Conservation (phyloP, 768 basidiomycete genomes). For the Lentinus tigrinus region DNA sequence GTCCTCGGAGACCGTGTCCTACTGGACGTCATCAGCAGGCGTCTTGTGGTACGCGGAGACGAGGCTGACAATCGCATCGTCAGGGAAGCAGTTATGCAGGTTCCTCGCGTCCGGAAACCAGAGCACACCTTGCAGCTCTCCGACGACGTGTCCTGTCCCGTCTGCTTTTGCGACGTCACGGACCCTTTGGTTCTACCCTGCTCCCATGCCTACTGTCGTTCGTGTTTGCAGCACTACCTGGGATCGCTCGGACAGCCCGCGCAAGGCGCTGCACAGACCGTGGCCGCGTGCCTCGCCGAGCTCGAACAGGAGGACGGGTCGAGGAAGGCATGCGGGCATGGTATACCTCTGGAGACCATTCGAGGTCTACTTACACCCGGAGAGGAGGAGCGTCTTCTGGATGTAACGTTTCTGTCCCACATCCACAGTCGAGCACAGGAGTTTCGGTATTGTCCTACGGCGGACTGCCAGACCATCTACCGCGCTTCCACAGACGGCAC, state of each 20-base stretch:
- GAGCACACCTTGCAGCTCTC: not conserved
- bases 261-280: slow-evolving; percentile 17
- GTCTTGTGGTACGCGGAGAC: slow-evolving; percentile 42
- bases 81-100: not conserved
- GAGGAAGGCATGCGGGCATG: slow-evolving; percentile 27
- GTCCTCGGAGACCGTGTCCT: slow-evolving; percentile 39
- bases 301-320: slow-evolving; percentile 5
- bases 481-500: slow-evolving; percentile 25
- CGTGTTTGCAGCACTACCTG: slow-evolving; percentile 42
- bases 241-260: not conserved
- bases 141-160: slow-evolving; percentile 21
- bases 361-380: slow-evolving; percentile 31
- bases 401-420: slow-evolving; percentile 41
- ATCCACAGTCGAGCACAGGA: slow-evolving; percentile 39
- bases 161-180: slow-evolving; percentile 28
- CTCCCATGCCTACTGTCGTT: slow-evolving; percentile 50
- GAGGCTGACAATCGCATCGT: slow-evolving; percentile 16
- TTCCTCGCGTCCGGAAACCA: not conserved
- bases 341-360: slow-evolving; percentile 40
- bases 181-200: slow-evolving; percentile 35
- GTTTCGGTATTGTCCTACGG: slow-evolving; percentile 55
- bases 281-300: slow-evolving; percentile 40
- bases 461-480: slow-evolving; percentile 50
- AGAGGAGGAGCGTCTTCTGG: slow-evolving; percentile 41
- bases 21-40: slow-evolving; percentile 41